Percentiles rank a stretch among this genome's conserved stretches.
These are phyloP conservation scores for Orbilia brochopaga DNA, from an alignment of 2,329 filamentous ascomycete species.

Conservation along the genomic window DNA sequence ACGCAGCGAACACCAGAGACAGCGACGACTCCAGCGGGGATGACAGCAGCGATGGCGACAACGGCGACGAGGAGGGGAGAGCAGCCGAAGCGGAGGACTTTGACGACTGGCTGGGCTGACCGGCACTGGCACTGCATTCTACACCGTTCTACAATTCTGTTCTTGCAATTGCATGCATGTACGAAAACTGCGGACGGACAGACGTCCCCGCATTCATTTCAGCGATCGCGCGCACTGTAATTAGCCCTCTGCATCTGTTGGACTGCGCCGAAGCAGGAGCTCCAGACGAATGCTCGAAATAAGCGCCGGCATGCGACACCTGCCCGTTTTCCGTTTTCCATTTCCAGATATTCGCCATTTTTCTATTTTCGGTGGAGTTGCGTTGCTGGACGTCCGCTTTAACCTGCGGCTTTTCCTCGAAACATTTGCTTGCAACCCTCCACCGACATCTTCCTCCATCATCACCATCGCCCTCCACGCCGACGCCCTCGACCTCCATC, in stretches of 20 bases:
- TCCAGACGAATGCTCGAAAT: not conserved
- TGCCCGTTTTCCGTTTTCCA: not conserved
- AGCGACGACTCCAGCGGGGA: conserved; percentile 27
- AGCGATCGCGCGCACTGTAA: not conserved
- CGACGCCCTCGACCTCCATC: not conserved
- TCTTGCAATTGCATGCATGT: too few relatives aligned
- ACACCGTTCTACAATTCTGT: not conserved
- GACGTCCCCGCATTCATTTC: too few relatives aligned
- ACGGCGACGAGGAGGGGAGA: conserved; percentile 8
- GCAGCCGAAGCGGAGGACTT: conserved; percentile 27
- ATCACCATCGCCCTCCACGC: not conserved
- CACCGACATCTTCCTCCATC: not conserved
- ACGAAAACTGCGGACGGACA: too few relatives aligned
- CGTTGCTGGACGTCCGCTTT: conserved; percentile 1
- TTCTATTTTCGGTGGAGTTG: not conserved
- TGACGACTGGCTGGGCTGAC: conserved; percentile 44
- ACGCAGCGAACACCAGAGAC: conserved; percentile 36
- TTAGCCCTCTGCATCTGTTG: not conserved
- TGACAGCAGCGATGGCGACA: conserved; percentile 4
- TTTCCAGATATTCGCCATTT: not conserved
- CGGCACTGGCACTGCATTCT: not conserved
- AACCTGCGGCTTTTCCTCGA: not conserved
- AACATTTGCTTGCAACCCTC: too few relatives aligned
- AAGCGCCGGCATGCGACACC: conserved; percentile 10
- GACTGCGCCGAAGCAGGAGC: not conserved